Conservation (phyloP, 2,329 filamentous ascomycete genomes). For the Parasarocladium wereldwijsianum region DNA sequence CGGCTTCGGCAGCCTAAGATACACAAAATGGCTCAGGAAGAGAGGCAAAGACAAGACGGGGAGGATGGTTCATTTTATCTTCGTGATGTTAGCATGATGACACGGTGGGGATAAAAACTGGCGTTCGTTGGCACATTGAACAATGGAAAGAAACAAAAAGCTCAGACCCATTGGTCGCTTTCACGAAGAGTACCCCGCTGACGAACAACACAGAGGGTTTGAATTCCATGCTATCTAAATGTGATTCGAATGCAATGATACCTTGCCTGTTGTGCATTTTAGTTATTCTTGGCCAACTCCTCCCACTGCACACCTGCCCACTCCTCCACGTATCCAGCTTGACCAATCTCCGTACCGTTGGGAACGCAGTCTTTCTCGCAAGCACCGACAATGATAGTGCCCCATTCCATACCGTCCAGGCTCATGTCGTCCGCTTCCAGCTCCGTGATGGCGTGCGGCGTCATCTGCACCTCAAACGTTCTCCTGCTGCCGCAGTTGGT, state of each 20-base stretch:
- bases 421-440: slow-evolving; percentile 64
- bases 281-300: slow-evolving; percentile 39
- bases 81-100: slow-evolving; percentile 16
- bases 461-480: slow-evolving; percentile 84
- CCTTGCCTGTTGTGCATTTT: no score
- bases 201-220: no score
- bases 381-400: slow-evolving; percentile 75
- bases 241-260: no score
- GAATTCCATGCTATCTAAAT: no score
- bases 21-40: neutral
- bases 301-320: slow-evolving; percentile 99
- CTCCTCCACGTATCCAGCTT: slow-evolving; percentile 75
- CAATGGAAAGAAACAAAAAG: no score
- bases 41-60: neutral
- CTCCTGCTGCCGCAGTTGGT: slow-evolving; percentile 58
- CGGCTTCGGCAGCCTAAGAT: slow-evolving; percentile 13
- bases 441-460: slow-evolving; percentile 78
- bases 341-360: slow-evolving; percentile 38
- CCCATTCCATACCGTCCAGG: slow-evolving; percentile 93
- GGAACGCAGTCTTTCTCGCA: slow-evolving; percentile 68
- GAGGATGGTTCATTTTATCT: no score
- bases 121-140: slow-evolving; percentile 4
- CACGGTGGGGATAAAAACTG: slow-evolving; percentile 16
- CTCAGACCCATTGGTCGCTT: no score
- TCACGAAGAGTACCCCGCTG: no score